A percentile compares a stretch with the other conserved stretches of the same genome.
Evolutionary conservation across 345 rosid genomes (phyloP).

Genomic region (Dovyalis caffra): DNA sequence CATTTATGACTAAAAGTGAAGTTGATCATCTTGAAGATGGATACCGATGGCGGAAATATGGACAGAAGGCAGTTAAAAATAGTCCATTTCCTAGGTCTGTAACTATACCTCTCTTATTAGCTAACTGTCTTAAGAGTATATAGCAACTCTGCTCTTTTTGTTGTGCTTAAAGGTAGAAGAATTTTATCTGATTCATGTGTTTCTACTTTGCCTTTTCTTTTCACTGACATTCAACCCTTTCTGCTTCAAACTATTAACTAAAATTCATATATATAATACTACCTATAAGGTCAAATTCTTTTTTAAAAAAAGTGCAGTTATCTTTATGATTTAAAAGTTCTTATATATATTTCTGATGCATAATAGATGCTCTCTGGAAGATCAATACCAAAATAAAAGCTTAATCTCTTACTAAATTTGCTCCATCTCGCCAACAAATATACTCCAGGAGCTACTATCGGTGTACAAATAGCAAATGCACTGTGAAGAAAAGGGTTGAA

Average conservation of each 20-base stretch:
- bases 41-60: constrained; percentile 85
- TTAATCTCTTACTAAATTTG: not conserved
- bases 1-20: constrained; percentile 93
- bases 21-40: constrained; percentile 98
- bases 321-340: not conserved
- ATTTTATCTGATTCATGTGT: too few relatives aligned
- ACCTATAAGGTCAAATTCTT: too few relatives aligned
- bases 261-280: too few relatives aligned
- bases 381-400: not conserved
- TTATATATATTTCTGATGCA: not conserved
- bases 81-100: constrained; percentile 87
- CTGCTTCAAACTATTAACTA: too few relatives aligned
- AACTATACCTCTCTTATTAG: not conserved
- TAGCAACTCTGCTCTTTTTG: not conserved
- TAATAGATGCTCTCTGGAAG: not conserved
- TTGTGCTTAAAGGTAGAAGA: not conserved
- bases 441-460: constrained; percentile 85
- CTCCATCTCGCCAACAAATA: not conserved
- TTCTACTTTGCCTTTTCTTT: too few relatives aligned
- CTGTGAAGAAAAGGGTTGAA: constrained; percentile 96
- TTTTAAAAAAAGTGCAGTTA: not conserved
- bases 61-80: constrained; percentile 90
- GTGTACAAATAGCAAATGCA: constrained; percentile 89
- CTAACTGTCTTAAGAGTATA: not conserved
- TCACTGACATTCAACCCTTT: too few relatives aligned